Evolutionary conservation across 345 rosid species (phyloP).

Genomic region (Salix brachista): DNA sequence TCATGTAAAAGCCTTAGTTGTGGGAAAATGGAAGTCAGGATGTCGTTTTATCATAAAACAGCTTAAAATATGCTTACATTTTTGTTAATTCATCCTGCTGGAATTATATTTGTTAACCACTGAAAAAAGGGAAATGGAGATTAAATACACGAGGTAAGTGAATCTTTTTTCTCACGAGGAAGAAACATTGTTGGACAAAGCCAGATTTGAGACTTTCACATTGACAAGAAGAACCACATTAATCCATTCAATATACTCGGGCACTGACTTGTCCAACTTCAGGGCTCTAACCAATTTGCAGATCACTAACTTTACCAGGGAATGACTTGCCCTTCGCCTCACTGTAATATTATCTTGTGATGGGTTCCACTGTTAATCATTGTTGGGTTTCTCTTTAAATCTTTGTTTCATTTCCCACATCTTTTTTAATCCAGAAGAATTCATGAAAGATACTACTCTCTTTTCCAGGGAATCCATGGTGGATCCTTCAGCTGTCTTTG

Average conservation of each 20-base stretch:
- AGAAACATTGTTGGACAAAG: neutral
- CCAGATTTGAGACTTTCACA: neutral
- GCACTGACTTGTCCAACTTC: neutral
- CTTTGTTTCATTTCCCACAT: neutral
- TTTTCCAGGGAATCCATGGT: conserved; percentile 69
- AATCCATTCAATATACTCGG: neutral
- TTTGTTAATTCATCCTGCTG: neutral
- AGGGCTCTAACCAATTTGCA: neutral
- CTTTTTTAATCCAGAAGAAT: conserved; percentile 1
- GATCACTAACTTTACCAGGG: neutral
- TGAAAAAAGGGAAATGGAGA: neutral
- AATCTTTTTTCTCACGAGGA: neutral
- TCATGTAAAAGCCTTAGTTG: neutral
- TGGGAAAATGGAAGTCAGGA: neutral
- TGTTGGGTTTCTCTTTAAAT: neutral
- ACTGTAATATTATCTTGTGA: neutral
- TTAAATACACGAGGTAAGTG: neutral
- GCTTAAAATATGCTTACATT: neutral
- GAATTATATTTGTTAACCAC: neutral
- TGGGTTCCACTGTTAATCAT: neutral
- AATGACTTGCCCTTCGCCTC: neutral
- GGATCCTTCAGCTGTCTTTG: conserved; percentile 89
- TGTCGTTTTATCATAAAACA: neutral
- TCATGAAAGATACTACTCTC: neutral
- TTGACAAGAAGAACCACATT: neutral